Base-by-base conservation (phyloP, 2,329 filamentous ascomycete genomes). In the Trichothecium roseum region DNA sequence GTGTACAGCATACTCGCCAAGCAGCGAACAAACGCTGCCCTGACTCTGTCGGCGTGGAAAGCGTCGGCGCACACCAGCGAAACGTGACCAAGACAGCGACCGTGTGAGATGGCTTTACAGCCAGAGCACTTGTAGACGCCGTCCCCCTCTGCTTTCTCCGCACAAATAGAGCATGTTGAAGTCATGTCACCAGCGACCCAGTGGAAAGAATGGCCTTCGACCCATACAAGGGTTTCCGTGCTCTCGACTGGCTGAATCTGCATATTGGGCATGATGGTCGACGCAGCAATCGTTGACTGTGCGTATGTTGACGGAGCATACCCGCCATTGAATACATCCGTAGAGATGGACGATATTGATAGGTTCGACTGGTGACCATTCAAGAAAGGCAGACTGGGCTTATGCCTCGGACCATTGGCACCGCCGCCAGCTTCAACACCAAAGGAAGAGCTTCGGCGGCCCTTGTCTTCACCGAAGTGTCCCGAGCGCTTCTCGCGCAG, bases 391-490 rank as follows among this genome's bases (percentile, higher is more conserved):
- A 80, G 63, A 53, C 75, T 84, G 5, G 83, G 81, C 29, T 81
- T 70, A 45, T 84, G 74, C 15, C 81, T 59, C 1, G 78, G 75
- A 6, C 20, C 20, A 10, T 24, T 24, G 10, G n/a, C n/a, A n/a
- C n/a, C n/a, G 27, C 69, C 70, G 45, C 78, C 72, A 54, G 78
- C 79, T 46, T 85, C 84, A 52, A 88, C 68, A 20, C 81, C 84
- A 57, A 94, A 93, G 1, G 88, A 94, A n/a, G 88, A 94, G 62
- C 88, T 95, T 45, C 89, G 77, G 40, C 88, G 76, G n/a, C 82
- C 82, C 44, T 71, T 63, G 42, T 81, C 76, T 49, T 91, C 84
- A n/a, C 57, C 56, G 46, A 96, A 94, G 54, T 95, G 86, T 2
- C 84, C 88, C 3, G 91, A 96, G 35, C 89, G 77, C 64, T 96